Percentiles rank a stretch among this genome's conserved stretches.
phyloP scores from a whole-genome alignment of 257 asterid species.

The Plantago elongata region DNA sequence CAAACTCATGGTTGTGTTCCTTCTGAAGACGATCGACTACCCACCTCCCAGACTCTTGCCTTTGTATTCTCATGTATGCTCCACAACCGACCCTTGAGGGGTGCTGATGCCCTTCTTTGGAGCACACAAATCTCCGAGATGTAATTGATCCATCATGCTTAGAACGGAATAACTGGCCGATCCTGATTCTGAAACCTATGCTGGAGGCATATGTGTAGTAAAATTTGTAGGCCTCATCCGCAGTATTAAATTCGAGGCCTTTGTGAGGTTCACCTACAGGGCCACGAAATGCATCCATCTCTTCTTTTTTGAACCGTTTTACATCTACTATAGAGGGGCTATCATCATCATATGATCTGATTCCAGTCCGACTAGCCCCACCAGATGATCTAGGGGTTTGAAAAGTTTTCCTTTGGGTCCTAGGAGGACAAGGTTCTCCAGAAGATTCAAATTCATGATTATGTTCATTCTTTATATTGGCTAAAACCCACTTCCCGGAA shows the following conservation, averaged over 20 bases:
- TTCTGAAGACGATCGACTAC: conserved; percentile 80
- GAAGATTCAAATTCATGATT: conserved; percentile 70
- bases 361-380: conserved; percentile 82
- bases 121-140: conserved; percentile 92
- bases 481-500: conserved; percentile 85
- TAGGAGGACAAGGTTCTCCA: conserved; percentile 60
- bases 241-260: conserved; percentile 71
- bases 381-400: conserved; percentile 64
- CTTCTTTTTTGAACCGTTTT: conserved; percentile 73
- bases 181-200: conserved; percentile 71
- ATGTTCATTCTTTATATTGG: conserved; percentile 77
- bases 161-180: conserved; percentile 92
- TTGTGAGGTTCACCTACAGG: conserved; percentile 63
- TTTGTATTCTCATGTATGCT: conserved; percentile 92
- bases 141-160: conserved; percentile 90
- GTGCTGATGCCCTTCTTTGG: conserved; percentile 95
- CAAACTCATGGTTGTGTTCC: conserved; percentile 78
- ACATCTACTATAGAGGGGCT: conserved; percentile 50
- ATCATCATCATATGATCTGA: conserved; percentile 81
- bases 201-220: conserved; percentile 60
- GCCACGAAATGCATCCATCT: conserved; percentile 37
- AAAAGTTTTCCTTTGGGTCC: conserved; percentile 50
- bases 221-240: conserved; percentile 80
- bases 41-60: conserved; percentile 82
- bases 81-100: conserved; percentile 99